A percentile compares a stretch with the other conserved stretches of the same genome.
These are phyloP conservation scores for Lodderomyces parapsilosis DNA, from an alignment of 1,139 yeast species.

Conservation along the genomic window DNA sequence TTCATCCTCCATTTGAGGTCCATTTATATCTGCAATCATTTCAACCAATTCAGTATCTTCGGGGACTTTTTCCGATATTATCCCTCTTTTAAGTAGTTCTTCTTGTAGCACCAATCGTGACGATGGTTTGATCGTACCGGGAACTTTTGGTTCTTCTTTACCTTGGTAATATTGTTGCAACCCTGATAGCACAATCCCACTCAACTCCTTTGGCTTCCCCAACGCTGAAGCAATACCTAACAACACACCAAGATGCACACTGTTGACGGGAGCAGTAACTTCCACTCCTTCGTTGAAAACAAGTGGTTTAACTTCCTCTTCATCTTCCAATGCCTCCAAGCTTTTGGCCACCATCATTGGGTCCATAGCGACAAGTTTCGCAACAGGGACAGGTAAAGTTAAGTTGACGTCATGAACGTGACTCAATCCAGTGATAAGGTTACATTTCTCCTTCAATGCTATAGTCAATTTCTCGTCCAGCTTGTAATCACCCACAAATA, in stretches of 20 bases:
- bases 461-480: conserved; percentile 18
- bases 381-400: conserved; percentile 17
- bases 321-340: conserved; percentile 12
- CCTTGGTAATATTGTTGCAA: conserved; percentile 28
- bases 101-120: conserved; percentile 12
- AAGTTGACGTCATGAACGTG: conserved; percentile 13
- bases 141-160: conserved; percentile 5
- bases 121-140: background rate
- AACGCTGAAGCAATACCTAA: conserved; percentile 48
- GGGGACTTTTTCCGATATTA: conserved; percentile 7
- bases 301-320: conserved; percentile 5
- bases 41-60: conserved; percentile 9
- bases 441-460: conserved; percentile 3
- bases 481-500: conserved; percentile 19
- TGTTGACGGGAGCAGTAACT: conserved; percentile 21
- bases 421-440: conserved; percentile 6
- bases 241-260: conserved; percentile 32
- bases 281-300: conserved; percentile 40
- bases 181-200: conserved; percentile 39
- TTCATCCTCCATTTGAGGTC: conserved; percentile 6
- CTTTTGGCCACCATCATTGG: conserved; percentile 9
- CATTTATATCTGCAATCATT: conserved; percentile 2
- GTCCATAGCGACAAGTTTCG: conserved; percentile 16
- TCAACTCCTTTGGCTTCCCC: conserved; percentile 19
- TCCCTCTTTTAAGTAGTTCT: conserved; percentile 10